Conservation (phyloP, 495 filamentous ascomycete species). For the Annulohypoxylon maeteangense region DNA sequence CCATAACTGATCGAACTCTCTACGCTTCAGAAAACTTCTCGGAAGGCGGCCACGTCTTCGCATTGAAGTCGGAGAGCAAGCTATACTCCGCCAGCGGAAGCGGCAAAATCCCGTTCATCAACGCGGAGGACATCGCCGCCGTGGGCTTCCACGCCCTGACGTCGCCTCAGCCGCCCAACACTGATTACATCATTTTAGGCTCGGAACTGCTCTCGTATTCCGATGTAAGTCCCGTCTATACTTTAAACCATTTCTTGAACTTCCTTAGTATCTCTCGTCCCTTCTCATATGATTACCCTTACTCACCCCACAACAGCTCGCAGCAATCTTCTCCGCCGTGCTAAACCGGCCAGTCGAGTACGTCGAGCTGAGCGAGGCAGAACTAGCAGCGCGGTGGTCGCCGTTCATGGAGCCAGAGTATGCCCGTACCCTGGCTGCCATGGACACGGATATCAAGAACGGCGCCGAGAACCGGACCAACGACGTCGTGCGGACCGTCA, state of each 20-base stretch:
- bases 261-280: not conserved
- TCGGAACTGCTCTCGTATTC: constrained; percentile 58
- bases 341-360: constrained; percentile 57
- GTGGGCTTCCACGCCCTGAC: constrained; percentile 58
- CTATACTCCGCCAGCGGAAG: constrained; percentile 57
- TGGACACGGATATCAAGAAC: constrained; percentile 51
- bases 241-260: not conserved
- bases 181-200: constrained; percentile 58
- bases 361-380: constrained; percentile 51
- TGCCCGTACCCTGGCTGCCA: constrained; percentile 46
- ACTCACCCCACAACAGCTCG: constrained; percentile 49
- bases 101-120: constrained; percentile 61
- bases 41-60: constrained; percentile 44
- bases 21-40: constrained; percentile 46
- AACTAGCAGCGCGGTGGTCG: constrained; percentile 42
- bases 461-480: constrained; percentile 55
- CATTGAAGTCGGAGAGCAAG: constrained; percentile 55
- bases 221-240: constrained; percentile 49
- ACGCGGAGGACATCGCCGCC: constrained; percentile 59
- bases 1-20: not conserved
- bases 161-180: constrained; percentile 52
- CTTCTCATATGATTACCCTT: not conserved
- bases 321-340: constrained; percentile 52
- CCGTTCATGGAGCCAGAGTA: constrained; percentile 47
- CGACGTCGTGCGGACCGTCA: constrained; percentile 51